Base-by-base conservation (phyloP, 306 rosid species). In the Hippophae gyantsensis region DNA sequence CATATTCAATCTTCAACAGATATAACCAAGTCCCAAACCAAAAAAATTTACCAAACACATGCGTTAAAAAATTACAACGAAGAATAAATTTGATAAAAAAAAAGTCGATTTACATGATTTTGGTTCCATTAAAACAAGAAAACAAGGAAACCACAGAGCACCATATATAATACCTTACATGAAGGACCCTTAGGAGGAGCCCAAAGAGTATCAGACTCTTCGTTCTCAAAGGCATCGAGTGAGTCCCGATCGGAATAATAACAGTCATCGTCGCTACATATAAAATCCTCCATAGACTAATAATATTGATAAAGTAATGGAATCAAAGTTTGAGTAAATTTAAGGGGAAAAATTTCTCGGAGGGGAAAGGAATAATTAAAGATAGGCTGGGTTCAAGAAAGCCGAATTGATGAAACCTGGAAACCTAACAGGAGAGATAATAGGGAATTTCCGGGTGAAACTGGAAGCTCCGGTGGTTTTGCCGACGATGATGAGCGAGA, bases 161-260 rank as follows among this genome's bases (percentile, higher is more conserved):
- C 10, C 58, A 75, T 68, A 57, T 46, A 32, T 46, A 64, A 66
- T 65, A 92, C 99, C 99, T 83, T 81, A 42, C 82, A 71, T 9
- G 88, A 52, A 72, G 95, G 67, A 60, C 74, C 80, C 85, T 81
- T 85, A 2, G 84, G 42, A 60, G 79, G 56, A 42, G 56, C 72
- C 65, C 78, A 66, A 26, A 69, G 72, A 58, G 45, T 52, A 68
- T 74, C 81, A 48, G 65, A 47, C 45, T 79, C 95, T 5, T 87
- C 92, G 68, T 79, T 85, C 42, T 67, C 87, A 23, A 68, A 60
- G 23, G 64, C 84, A 7, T 87, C 78, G 10, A 67, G 68, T 14
- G 82, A 86, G 0, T 82, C 92, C 42, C 74, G 87, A 85, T 88
- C 88, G 78, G 96, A 84, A 80, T 72, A 72, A 6, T 11, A 75